These are phyloP conservation scores for Daldinia vernicosa DNA, from an alignment of 495 filamentous ascomycete genomes.

Conservation along the genomic window DNA sequence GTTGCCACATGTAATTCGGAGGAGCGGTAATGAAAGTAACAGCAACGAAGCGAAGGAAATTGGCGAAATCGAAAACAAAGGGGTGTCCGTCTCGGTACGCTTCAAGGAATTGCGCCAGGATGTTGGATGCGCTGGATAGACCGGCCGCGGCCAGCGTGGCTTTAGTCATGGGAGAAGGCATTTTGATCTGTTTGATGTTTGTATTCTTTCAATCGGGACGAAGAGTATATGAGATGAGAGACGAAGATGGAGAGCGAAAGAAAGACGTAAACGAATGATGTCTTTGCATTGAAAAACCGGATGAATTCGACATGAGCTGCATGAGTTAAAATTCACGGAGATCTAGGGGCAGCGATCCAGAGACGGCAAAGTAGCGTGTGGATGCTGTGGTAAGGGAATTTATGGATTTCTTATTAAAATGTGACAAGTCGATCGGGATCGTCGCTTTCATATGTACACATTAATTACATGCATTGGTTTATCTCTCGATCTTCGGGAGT, in stretches of 20 bases:
- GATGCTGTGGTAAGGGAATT: conserved; percentile 13
- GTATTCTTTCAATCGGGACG: conserved; percentile 27
- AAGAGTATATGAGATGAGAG: conserved; percentile 14
- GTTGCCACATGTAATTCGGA: conserved; percentile 49
- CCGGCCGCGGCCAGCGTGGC: conserved; percentile 45
- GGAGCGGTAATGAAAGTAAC: conserved; percentile 44
- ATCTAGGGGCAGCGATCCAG: conserved; percentile 7
- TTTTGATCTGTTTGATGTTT: conserved; percentile 15
- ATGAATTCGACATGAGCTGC: conserved; percentile 26
- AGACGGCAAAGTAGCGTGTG: conserved; percentile 8
- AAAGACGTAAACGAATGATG: conserved; percentile 23
- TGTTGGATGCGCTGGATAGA: conserved; percentile 45
- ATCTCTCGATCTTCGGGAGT: background rate
- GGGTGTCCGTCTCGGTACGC: conserved; percentile 43
- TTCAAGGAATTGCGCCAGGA: conserved; percentile 46
- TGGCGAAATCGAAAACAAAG: conserved; percentile 42
- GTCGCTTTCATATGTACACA: conserved; percentile 24
- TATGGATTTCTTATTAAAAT: conserved; percentile 35
- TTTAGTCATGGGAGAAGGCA: conserved; percentile 47
- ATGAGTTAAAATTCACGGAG: conserved; percentile 9
- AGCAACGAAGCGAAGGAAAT: conserved; percentile 47
- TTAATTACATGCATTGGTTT: conserved; percentile 1
- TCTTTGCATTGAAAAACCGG: conserved; percentile 33
- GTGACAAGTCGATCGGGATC: conserved; percentile 32
- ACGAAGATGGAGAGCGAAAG: conserved; percentile 7